Evolutionary conservation across 2,329 filamentous ascomycete species (phyloP), one percentile per base, ranked within the genome.

Genomic region (Microsporum ferrugineum): DNA sequence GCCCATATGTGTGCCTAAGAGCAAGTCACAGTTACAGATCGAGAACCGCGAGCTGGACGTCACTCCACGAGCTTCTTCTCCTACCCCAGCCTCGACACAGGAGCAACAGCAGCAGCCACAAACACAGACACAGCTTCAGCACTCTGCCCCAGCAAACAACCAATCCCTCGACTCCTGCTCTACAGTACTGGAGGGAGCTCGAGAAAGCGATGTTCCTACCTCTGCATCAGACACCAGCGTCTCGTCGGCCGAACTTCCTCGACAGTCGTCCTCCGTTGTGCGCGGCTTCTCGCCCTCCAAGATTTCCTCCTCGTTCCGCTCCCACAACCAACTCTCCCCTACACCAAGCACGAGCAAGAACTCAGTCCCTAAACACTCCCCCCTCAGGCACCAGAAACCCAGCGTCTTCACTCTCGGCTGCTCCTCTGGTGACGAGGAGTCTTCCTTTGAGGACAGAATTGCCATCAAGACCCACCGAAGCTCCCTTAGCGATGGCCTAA

Each of bases 201-300:
- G 71, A 61, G 75, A 77, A n/a, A 78, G 76, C 60, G 77, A 80
- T 61, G 74, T 66, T 53, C 69, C 71, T 1, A 71, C 71, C 66
- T 67, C 77, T 70, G 68, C 78, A 61, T 85, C 83, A 57, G 84
- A 87, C 67, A 81, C 80, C 5, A 88, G 84, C 60, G 84, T 85
- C 33, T 81, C 81, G 1, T 84, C 72, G 5, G 65, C 73, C 1
- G 82, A 84, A 57, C 74, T 84, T 65, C 34, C 38, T 27, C 80
- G 82, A 67, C 79, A 74, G 55, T 77, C 80, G 12, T 82, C 85
- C 63, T 91, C 86, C 65, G 83, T 96, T 62, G 86, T 96, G 59
- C 88, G 89, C 65, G 91, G 91, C 62, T 96, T 96, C 75, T 89
- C 88, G 3, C 89, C 88, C 1, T 86, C 88, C 31, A 84, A 87